A percentile compares a stretch with the other conserved stretches of the same genome.
Evolutionary conservation across 805 yeast species (phyloP).

Genomic region (Barnettozyma sp.): DNA sequence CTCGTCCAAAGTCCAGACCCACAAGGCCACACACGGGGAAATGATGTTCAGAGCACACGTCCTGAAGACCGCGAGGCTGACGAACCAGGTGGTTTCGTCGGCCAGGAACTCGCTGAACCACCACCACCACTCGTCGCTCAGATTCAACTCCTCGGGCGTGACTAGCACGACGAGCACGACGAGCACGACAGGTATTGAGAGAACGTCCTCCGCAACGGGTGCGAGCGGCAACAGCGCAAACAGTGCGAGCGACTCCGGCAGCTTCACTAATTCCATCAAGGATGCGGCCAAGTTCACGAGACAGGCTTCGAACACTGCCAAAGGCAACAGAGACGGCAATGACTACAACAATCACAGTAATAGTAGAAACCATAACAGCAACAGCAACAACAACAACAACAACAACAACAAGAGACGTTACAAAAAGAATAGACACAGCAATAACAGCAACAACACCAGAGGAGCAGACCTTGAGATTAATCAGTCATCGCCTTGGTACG

Average conservation of each 20-base stretch:
- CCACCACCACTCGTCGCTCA: too few relatives aligned
- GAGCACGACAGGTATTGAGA: constrained; percentile 28
- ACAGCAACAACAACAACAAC: constrained; percentile 9
- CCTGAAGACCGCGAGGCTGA: constrained; percentile 30
- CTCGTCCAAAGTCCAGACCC: too few relatives aligned
- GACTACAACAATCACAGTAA: constrained; percentile 8
- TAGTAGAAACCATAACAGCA: constrained; percentile 15
- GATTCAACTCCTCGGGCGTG: constrained; percentile 31
- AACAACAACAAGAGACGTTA: constrained; percentile 9
- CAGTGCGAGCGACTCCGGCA: constrained; percentile 18
- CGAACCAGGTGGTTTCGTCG: constrained; percentile 34
- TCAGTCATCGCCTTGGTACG: constrained; percentile 38
- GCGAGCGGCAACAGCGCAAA: constrained; percentile 18
- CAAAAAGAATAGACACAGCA: constrained; percentile 17
- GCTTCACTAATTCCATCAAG: constrained; percentile 24
- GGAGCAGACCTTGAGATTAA: constrained; percentile 22
- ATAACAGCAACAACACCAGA: constrained; percentile 10
- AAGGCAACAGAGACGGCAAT: neutral
- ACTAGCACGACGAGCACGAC: constrained; percentile 26
- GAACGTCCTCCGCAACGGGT: constrained; percentile 20
- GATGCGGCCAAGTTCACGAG: constrained; percentile 25
- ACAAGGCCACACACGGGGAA: too few relatives aligned
- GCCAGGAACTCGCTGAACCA: constrained; percentile 33
- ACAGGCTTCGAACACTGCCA: neutral
- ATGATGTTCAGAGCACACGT: constrained; percentile 26